A percentile compares a stretch with the other conserved stretches of the same genome.
Evolutionary conservation across 805 yeast species (phyloP).

Genomic region (Candida pseudofarinosa): DNA sequence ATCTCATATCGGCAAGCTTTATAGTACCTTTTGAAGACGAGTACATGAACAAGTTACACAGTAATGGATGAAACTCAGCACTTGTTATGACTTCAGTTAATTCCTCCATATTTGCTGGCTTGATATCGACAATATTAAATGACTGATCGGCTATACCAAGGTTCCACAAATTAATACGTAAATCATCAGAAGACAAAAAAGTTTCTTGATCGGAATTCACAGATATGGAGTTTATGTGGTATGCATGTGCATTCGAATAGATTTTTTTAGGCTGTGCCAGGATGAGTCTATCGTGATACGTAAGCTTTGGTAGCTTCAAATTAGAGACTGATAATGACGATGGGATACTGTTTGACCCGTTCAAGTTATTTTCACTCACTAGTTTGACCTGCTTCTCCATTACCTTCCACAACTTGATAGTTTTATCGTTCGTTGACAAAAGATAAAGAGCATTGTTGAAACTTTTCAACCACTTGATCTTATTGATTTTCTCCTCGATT

Average conservation of each 20-base stretch:
- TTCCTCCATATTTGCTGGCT: conserved; percentile 98
- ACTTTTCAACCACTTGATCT: conserved; percentile 92
- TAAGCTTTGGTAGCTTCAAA: conserved; percentile 79
- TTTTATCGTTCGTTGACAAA: conserved; percentile 91
- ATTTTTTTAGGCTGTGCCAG: conserved; percentile 92
- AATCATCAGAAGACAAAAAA: conserved; percentile 86
- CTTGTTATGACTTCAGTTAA: conserved; percentile 95
- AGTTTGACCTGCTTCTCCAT: conserved; percentile 87
- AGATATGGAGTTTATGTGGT: conserved; percentile 94
- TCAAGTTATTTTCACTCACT: conserved; percentile 84
- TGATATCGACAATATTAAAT: conserved; percentile 95
- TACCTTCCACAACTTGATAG: conserved; percentile 97
- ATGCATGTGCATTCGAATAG: conserved; percentile 95
- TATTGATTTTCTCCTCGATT: conserved; percentile 96
- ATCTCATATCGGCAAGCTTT: conserved; percentile 94
- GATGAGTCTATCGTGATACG: conserved; percentile 91
- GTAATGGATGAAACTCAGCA: conserved; percentile 91
- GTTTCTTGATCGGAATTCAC: conserved; percentile 96
- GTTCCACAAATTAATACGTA: conserved; percentile 94
- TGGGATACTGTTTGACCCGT: conserved; percentile 26
- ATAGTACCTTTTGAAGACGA: conserved; percentile 94
- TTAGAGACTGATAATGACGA: conserved; percentile 25
- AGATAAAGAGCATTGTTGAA: conserved; percentile 87
- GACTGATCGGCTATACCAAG: conserved; percentile 90
- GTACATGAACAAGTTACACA: conserved; percentile 93